A percentile compares a stretch with the other conserved stretches of the same genome.
Conservation (phyloP, 768 basidiomycete species). For the Lactifluus echinatus region DNA sequence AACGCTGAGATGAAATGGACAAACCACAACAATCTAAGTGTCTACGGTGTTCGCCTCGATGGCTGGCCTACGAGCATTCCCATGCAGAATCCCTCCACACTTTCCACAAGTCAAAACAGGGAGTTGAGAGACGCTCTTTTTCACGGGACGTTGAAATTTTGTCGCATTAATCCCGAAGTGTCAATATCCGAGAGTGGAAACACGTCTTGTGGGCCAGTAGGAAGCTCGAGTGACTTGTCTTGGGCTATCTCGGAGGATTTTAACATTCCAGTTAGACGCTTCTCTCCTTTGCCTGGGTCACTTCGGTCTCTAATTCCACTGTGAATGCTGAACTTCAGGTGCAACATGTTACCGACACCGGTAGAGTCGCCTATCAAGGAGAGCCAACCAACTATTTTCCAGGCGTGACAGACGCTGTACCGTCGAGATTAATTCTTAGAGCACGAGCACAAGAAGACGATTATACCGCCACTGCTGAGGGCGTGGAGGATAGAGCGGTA, state of each 20-base stretch:
- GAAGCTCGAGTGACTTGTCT: slow-evolving; percentile 10
- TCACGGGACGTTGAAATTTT: slow-evolving; percentile 41
- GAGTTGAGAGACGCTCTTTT: slow-evolving; percentile 41
- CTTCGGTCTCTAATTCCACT: background rate
- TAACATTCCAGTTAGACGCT: slow-evolving; percentile 8
- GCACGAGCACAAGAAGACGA: background rate
- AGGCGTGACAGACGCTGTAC: background rate
- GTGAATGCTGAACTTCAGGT: background rate
- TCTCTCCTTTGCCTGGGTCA: background rate
- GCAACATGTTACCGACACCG: background rate
- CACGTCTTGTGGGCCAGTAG: background rate
- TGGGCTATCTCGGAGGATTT: slow-evolving; percentile 19
- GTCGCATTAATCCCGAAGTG: slow-evolving; percentile 1
- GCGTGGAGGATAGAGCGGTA: background rate
- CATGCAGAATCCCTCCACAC: slow-evolving; percentile 50
- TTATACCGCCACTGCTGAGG: background rate
- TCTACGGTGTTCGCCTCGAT: slow-evolving; percentile 49
- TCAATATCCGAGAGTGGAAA: background rate
- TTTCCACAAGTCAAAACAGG: slow-evolving; percentile 49
- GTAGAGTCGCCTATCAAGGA: background rate
- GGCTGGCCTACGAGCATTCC: slow-evolving; percentile 60
- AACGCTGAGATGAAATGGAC: slow-evolving; percentile 75
- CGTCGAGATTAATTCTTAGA: background rate
- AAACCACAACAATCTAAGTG: slow-evolving; percentile 46
- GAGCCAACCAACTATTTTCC: slow-evolving; percentile 7